These are phyloP conservation scores for Tremella fuciformis DNA, from an alignment of 768 basidiomycete species.

Conservation along the genomic window DNA sequence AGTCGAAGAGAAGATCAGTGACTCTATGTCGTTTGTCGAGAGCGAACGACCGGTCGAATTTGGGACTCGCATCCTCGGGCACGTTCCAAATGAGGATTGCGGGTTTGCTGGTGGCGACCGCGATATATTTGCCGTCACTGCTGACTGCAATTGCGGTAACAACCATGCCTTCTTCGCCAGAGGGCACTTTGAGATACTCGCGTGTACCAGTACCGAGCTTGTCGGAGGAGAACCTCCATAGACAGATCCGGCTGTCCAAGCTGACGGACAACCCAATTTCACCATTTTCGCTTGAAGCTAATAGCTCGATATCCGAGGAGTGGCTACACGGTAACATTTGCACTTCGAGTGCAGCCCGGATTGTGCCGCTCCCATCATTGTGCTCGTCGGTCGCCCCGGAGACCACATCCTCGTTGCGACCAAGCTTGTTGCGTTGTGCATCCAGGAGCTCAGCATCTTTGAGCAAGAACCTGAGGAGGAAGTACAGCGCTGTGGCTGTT, in stretches of 20 bases:
- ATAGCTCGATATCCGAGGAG: conserved; percentile 74
- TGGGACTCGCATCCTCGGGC: neutral
- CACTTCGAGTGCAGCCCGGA: conserved; percentile 56
- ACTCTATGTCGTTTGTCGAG: neutral
- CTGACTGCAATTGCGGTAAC: conserved; percentile 17
- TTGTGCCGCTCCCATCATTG: conserved; percentile 48
- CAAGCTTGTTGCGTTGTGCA: conserved; percentile 61
- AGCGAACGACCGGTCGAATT: neutral
- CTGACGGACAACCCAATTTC: conserved; percentile 67
- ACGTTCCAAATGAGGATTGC: conserved; percentile 13
- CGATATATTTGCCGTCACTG: conserved; percentile 7
- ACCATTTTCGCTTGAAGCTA: conserved; percentile 70
- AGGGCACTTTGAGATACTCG: conserved; percentile 14
- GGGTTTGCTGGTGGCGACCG: conserved; percentile 8
- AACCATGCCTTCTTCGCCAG: conserved; percentile 11
- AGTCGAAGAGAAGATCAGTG: neutral
- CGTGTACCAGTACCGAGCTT: conserved; percentile 23
- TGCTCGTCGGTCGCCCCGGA: conserved; percentile 11
- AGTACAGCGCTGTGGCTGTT: conserved; percentile 71
- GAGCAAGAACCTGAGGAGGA: conserved; percentile 75
- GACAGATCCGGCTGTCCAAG: conserved; percentile 69
- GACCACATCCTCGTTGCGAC: conserved; percentile 17
- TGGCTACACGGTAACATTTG: conserved; percentile 76
- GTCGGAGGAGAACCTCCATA: conserved; percentile 61
- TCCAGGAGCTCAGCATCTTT: conserved; percentile 89